Base-by-base conservation (phyloP, 23 red algal genomes). In the Gracilariopsis chorda region DNA sequence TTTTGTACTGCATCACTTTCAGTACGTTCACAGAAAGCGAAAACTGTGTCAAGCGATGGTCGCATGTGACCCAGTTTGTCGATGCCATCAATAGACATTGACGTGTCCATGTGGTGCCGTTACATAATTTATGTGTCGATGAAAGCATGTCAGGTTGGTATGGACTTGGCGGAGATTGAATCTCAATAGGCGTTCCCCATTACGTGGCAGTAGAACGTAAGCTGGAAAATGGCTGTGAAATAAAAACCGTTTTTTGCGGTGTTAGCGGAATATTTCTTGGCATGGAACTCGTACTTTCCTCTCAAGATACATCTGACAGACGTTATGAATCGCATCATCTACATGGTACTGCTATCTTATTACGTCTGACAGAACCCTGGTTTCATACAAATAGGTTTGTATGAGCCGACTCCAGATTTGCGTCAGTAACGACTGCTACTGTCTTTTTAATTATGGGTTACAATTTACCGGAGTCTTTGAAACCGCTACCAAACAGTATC, bases 221-320 rank as follows among this genome's bases (percentile, higher is more conserved):
- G 61, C 82, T 28, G 13, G 82, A 87, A 48, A 30, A 75, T 67
- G 82, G 82, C 8, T 87, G 82, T 48, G 82, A 87, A 36, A 23
- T 87, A 10, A 23, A 74, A 73, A 72, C 57, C 48, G 58, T 39
- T 14, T 25, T 24, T 23, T 36, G 56, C 48, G 62, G 24, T 14
- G 34, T 47, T 28, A 70, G 10, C 23, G 62, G 52, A 43, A 27
- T 87, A 23, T 40, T 72, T 37, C 16, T 83, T 17, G 19, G 35
- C 10, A 37, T 67, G 11, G 30, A 63, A 9, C 58, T 0, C 10
- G 37, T 0, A 0, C 12, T 58, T 12, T 56, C 37, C 12, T 13
- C 73, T 14, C 35, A 79, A 53, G 42, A 48, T 12, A 30, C 30
- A 17, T 55, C 14, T 11, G 16, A 27, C n/a, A 32, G 44, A 27